Evolutionary conservation across 2,329 filamentous ascomycete species (phyloP), one percentile per base, ranked within the genome.

Genomic region (Neonectria faginata): DNA sequence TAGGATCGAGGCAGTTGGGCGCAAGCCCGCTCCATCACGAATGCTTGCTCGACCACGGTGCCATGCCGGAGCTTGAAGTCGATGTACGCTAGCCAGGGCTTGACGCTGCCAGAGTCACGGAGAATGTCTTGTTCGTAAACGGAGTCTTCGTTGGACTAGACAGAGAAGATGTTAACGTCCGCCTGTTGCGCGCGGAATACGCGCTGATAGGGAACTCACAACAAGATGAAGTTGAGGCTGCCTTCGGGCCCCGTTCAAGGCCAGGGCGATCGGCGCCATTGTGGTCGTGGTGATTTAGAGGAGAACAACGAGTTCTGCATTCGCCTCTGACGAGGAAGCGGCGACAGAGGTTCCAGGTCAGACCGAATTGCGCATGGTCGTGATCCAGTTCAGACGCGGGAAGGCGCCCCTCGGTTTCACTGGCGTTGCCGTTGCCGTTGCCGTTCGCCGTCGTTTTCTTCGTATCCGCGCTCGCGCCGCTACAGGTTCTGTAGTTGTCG

Each of bases 111-210:
- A 9, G 90, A 88, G 75, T 97, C 93, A 72, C 94, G 92, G 69
- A 96, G 84, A 66, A 98, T 89, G 79, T 99, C 96, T 81, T 97
- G 94, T 82, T 99, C 97, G 84, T 98, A 99, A 66, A 97, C 88
- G 60, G 92, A 91, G 82, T 99, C 96, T 82, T 97, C 93, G 77
- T 94, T 92, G 73, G 89, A 86, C 88, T 95, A 27, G 11, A 42
- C 4, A 69, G 2, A 73, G 70, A 73, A 73, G 41, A 44, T 33
- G 70, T 77, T 65, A 82, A 74, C 69, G 18, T 14, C 14, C 20
- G 2, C n/a, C 20, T 1, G 9, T 50, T n/a, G n/a, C n/a, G 50
- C 20, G 10, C 5, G 29, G 18, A 59, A 47, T 11, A 57, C 50
- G 31, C 27, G 53, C 56, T 18, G 57, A 31, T 33, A 54, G 16